Base-by-base conservation (phyloP, 1,139 yeast genomes). In the Lizanozyma gosingica region DNA sequence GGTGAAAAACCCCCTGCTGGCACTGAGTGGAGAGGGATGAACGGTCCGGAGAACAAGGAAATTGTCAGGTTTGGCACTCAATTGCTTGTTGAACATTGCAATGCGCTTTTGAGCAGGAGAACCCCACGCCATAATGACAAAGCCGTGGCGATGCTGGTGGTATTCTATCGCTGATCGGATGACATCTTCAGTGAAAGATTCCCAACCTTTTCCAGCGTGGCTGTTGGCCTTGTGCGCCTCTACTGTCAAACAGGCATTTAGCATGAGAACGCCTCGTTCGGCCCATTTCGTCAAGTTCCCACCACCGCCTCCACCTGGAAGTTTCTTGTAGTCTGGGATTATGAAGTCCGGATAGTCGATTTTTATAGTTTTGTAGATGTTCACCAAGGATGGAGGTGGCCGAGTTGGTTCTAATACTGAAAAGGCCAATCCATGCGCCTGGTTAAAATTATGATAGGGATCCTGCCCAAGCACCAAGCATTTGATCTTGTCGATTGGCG, bases 381-480 rank as follows among this genome's bases (percentile, higher is more conserved):
- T 92, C 41, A 78, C 70, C 47, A 92, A 67, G 1, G 97, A 87
- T 1, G 99, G 99, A 0, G 95, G 78, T 3, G 67, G 76, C 1
- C 87, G 80, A 1, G 76, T 70, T 2, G 95, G 95, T 32, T 85
- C 83, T 39, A 78, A 70, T 2, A 92, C 98, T 11, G 94, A 83
- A 53, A 92, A 92, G 3, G 98, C 97, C 22, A 92, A 66, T 0
- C 99, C 99, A 54, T 92, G 98, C 0, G 99, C 99, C 58, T 92
- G 98, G 54, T 85, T 84, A 50, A 61, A 62, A 55, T 88, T 88
- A 59, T 94, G 98, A 56, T 92, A 92, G 0, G 99, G 99, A 57
- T 92, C 99, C 58, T 92, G 99, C 1, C 99, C 99, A 37, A 94
- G 66, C 15, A 94, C 71, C 3, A 92, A 73, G 32, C 94, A 94